Evolutionary conservation across 495 filamentous ascomycete species (phyloP), one percentile per base, ranked within the genome.

Genomic region (Lindgomyces ingoldianus): DNA sequence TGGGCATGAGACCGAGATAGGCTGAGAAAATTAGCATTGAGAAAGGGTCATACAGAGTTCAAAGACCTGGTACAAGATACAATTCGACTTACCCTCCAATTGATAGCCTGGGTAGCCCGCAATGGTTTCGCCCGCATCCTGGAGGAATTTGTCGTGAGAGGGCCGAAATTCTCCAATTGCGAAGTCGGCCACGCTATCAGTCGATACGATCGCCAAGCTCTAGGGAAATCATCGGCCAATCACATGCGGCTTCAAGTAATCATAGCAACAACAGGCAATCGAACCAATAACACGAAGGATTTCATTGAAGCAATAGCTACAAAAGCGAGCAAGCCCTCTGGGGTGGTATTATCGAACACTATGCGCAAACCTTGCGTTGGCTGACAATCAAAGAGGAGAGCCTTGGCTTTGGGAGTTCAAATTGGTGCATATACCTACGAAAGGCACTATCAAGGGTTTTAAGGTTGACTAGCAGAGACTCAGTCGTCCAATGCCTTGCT

Each of bases 111-210:
- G 3, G 55, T 29, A 11, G 53, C 41, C 62, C 29, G 22, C 11
- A 65, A 22, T 52, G 57, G 44, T 18, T 69, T 55, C 14, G 41
- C 41, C 56, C 61, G 48, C 61, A 65, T 69, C 19, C 27, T 62
- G 29, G 26, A 50, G 59, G 21, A 33, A 27, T 49, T n/a, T 64
- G 53, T 12, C 9, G 62, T 10, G 21, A 19, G 50, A 52, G 24
- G 10, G 39, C 19, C 22, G 19, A 42, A 26, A 27, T 22, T 44
- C 14, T 19, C 21, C 22, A 9, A 4, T 47, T 50, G 62, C 62
- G 62, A 65, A 33, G 54, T 65, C 62, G 62, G 62, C 45, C 36
- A 41, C 18, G 11, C 10, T 14, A 4, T 8, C 26, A 47, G 14
- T 3, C n/a, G 42, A 57, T 48, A 24, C 47, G 33, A 24, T 30